Percentiles rank a stretch among this genome's conserved stretches.
These are phyloP conservation scores for Peribolospora baueri DNA, from an alignment of 768 basidiomycete genomes.

Conservation along the genomic window DNA sequence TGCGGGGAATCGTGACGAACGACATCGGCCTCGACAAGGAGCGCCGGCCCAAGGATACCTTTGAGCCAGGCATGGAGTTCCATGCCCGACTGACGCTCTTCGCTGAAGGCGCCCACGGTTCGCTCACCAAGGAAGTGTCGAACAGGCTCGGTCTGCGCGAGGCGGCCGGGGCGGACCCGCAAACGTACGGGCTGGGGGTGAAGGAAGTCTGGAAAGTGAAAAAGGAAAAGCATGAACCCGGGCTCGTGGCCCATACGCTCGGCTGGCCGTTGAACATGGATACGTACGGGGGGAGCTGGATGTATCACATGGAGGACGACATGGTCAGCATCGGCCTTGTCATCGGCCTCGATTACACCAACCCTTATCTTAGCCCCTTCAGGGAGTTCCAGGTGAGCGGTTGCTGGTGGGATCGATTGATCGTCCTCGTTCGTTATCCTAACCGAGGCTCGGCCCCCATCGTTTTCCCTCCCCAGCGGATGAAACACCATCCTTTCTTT, in stretches of 20 bases:
- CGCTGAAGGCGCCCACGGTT: conserved; percentile 87
- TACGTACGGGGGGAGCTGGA: conserved; percentile 80
- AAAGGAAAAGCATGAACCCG: conserved; percentile 37
- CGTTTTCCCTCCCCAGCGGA: conserved; percentile 26
- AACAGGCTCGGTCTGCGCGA: conserved; percentile 46
- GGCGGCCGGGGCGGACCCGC: conserved; percentile 35
- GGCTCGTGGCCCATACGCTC: conserved; percentile 74
- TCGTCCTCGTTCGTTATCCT: neutral
- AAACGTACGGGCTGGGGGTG: conserved; percentile 85
- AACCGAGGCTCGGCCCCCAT: conserved; percentile 9
- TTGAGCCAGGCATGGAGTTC: conserved; percentile 93
- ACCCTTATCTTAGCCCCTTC: conserved; percentile 79
- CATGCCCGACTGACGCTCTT: conserved; percentile 72
- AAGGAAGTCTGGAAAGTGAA: conserved; percentile 94
- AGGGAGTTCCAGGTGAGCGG: conserved; percentile 60
- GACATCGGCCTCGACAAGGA: conserved; percentile 73
- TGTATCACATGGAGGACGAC: conserved; percentile 85
- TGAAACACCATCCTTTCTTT: conserved; percentile 95
- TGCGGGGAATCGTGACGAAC: conserved; percentile 66
- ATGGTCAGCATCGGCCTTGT: conserved; percentile 77
- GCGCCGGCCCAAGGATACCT: conserved; percentile 52
- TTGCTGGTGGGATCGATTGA: neutral
- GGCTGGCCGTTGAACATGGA: conserved; percentile 70
- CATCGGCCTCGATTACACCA: conserved; percentile 78
- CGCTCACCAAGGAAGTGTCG: conserved; percentile 55